Evolutionary conservation across 2,329 filamentous ascomycete species (phyloP).

Genomic region (Aspergillus melleus): DNA sequence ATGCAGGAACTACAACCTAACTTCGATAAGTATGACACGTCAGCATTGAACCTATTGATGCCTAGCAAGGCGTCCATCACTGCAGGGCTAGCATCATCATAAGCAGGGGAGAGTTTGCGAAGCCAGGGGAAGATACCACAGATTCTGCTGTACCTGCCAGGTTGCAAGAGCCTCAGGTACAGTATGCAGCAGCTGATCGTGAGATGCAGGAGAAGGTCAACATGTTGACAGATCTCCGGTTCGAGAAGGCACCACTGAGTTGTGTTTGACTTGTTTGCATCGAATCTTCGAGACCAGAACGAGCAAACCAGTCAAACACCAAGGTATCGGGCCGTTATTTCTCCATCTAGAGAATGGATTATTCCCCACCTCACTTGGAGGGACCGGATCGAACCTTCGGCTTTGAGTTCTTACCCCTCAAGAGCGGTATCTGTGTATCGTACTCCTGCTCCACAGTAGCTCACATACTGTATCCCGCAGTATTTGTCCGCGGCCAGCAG

Average conservation of each 20-base stretch:
- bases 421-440: too few relatives aligned
- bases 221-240: slow-evolving; percentile 3
- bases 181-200: background rate
- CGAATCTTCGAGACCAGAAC: background rate
- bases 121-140: slow-evolving; percentile 2
- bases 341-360: too few relatives aligned
- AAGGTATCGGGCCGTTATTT: too few relatives aligned
- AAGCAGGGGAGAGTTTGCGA: slow-evolving; percentile 3
- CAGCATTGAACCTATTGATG: slow-evolving; percentile 3
- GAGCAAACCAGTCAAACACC: too few relatives aligned
- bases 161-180: background rate
- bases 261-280: slow-evolving; percentile 7
- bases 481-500: too few relatives aligned
- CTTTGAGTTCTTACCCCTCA: too few relatives aligned
- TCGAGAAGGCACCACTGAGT: background rate
- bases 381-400: too few relatives aligned
- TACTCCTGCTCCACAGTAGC: too few relatives aligned
- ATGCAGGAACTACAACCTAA: background rate
- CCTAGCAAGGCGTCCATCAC: slow-evolving; percentile 7
- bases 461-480: too few relatives aligned
- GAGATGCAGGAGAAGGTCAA: slow-evolving; percentile 3
- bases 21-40: background rate
- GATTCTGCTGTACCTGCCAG: slow-evolving; percentile 1
- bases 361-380: too few relatives aligned
- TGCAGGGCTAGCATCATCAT: slow-evolving; percentile 2